phyloP scores from a whole-genome alignment of 768 basidiomycete genomes.

The Suillus lakei region DNA sequence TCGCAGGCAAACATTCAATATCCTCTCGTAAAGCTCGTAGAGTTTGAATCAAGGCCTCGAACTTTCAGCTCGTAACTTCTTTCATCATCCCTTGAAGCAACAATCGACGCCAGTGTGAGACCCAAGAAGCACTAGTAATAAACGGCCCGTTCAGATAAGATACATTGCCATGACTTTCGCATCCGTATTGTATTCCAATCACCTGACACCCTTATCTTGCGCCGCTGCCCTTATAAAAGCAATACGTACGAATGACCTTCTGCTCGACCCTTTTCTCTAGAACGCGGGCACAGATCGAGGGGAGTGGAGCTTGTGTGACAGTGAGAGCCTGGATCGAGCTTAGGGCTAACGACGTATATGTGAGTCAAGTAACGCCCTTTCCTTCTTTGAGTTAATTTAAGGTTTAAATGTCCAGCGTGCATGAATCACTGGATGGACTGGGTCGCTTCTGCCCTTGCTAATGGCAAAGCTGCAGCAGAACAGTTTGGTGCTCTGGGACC shows the following conservation, averaged over 20 bases:
- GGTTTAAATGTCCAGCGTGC: background rate
- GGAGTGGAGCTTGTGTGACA: slow-evolving; percentile 1
- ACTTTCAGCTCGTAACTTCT: background rate
- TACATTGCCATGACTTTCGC: background rate
- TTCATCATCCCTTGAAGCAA: background rate
- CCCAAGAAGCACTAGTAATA: background rate
- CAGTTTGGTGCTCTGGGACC: background rate
- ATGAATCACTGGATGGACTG: background rate
- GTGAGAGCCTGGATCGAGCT: background rate
- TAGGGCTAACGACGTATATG: background rate
- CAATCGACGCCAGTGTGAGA: background rate
- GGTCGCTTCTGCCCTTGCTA: background rate
- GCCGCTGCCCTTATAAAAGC: background rate
- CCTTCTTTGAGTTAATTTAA: background rate
- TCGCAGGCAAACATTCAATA: background rate
- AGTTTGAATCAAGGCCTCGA: background rate
- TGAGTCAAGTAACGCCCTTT: slow-evolving; percentile 1
- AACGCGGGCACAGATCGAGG: background rate
- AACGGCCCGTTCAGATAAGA: background rate
- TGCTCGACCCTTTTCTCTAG: background rate
- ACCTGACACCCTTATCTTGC: slow-evolving; percentile 9
- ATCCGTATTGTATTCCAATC: background rate
- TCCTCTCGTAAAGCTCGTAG: background rate
- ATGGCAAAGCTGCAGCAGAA: background rate
- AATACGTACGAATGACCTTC: slow-evolving; percentile 1